Evolutionary conservation across 495 filamentous ascomycete genomes (phyloP).

Genomic region (Tuber aestivum): DNA sequence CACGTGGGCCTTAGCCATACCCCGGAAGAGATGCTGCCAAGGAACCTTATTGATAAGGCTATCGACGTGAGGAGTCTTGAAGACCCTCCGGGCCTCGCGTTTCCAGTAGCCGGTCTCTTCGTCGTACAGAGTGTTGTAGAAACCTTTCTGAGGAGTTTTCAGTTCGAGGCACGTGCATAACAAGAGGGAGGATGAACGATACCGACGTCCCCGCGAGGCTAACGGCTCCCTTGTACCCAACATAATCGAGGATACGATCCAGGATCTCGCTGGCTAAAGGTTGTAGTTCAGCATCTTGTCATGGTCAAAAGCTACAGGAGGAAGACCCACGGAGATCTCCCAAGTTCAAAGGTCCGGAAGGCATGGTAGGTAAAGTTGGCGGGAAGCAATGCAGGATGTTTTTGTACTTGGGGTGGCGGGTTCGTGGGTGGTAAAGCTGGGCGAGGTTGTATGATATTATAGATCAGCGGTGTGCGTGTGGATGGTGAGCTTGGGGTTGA

Average conservation of each 20-base stretch:
- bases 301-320: background rate
- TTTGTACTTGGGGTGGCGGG: background rate
- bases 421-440: background rate
- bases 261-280: slow-evolving; percentile 23
- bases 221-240: slow-evolving; percentile 21
- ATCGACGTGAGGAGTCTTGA: slow-evolving; percentile 4
- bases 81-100: background rate
- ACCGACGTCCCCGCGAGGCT: slow-evolving; percentile 10
- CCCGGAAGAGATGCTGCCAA: slow-evolving; percentile 25
- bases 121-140: background rate
- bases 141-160: slow-evolving; percentile 16
- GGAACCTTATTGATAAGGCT: slow-evolving; percentile 20
- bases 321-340: slow-evolving; percentile 24
- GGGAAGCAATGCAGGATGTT: background rate
- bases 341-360: background rate
- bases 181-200: background rate
- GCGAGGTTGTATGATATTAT: background rate
- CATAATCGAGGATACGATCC: slow-evolving; percentile 25
- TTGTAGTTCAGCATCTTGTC: background rate
- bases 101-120: slow-evolving; percentile 1
- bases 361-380: background rate
- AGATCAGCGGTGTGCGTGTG: background rate
- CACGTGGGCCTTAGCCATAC: slow-evolving; percentile 25
- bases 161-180: slow-evolving; percentile 14
- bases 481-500: background rate